Evolutionary conservation across 495 filamentous ascomycete genomes (phyloP).

Genomic region (Penicillium verhagenii): DNA sequence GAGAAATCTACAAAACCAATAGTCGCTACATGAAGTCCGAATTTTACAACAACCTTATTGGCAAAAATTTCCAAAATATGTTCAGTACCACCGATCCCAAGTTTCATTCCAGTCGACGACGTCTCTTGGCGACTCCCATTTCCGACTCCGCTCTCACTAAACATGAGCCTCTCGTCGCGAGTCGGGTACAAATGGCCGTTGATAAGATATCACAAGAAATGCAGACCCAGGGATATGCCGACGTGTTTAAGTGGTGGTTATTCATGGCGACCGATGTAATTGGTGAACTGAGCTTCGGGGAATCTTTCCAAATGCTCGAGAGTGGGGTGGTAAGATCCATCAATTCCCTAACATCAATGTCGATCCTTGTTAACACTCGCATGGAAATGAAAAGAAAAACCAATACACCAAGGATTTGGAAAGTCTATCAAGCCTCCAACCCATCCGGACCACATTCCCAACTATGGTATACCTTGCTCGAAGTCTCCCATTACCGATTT

Average conservation of each 20-base stretch:
- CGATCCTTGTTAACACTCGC: no score
- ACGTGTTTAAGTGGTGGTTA: conserved; percentile 57
- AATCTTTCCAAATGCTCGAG: conserved; percentile 56
- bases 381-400: conserved; percentile 42
- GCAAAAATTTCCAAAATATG: conserved; percentile 16
- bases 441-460: conserved; percentile 38
- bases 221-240: conserved; percentile 26
- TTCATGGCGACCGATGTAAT: conserved; percentile 59
- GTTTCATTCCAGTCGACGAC: conserved; percentile 30
- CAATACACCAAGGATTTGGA: conserved; percentile 43
- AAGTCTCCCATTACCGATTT: conserved; percentile 15
- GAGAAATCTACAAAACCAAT: conserved; percentile 41
- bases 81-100: conserved; percentile 34
- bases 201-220: conserved; percentile 34
- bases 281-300: conserved; percentile 56
- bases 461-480: conserved; percentile 10
- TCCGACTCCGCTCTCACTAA: conserved; percentile 33
- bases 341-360: neutral
- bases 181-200: conserved; percentile 30
- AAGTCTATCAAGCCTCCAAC: conserved; percentile 20
- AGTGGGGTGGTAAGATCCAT: conserved; percentile 35
- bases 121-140: conserved; percentile 37
- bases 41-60: conserved; percentile 21
- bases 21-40: conserved; percentile 23
- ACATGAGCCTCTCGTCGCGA: conserved; percentile 30